Evolutionary conservation across 805 yeast species (phyloP), one percentile per base, ranked within the genome.

Genomic region (Sungouiozyma intestinalis): DNA sequence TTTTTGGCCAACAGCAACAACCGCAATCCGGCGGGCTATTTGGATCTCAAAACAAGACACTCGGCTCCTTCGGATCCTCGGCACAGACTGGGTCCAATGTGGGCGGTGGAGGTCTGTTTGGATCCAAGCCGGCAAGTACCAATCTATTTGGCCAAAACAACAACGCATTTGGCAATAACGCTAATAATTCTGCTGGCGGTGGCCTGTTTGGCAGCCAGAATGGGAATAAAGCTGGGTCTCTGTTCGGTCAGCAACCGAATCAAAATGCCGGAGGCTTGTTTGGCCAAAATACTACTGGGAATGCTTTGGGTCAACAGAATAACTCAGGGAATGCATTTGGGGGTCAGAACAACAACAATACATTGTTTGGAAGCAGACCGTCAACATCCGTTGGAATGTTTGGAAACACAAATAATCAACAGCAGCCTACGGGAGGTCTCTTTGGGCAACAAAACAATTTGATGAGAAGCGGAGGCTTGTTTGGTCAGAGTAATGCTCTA

Each of bases 81-180:
- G 13, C 7, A 14, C 18, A n/a, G 29, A 11, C 9, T 24, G 29
- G 29, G 11, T 24, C 29, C 19, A 16, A 55, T n/a, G 42, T 45
- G 16, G 50, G 47, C 16, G 46, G 43, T 3, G 56, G 60, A 13
- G 56, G 56, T 5, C 38, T 60, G n/a, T 64, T 65, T 48, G 69
- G 70, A 16, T 46, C 62, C 54, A 38, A 32, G 6, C 8, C 33
- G 3, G 37, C 27, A 9, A 21, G 24, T 8, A 51, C 51, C 14
- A 32, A 21, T 13, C 51, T 67, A 20, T 68, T 73, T 62, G 75
- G 60, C 16, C 63, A 58, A 36, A 59, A 48, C 24, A 62, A 56
- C 45, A 49, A 31, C 14, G n/a, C n/a, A n/a, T 35, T 17, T 35
- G 35, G 33, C 8, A 16, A 11, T 11, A 34, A 35, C 35, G 48